Conservation (phyloP, 768 basidiomycete species). For the Sporobolomyces pararoseus region DNA sequence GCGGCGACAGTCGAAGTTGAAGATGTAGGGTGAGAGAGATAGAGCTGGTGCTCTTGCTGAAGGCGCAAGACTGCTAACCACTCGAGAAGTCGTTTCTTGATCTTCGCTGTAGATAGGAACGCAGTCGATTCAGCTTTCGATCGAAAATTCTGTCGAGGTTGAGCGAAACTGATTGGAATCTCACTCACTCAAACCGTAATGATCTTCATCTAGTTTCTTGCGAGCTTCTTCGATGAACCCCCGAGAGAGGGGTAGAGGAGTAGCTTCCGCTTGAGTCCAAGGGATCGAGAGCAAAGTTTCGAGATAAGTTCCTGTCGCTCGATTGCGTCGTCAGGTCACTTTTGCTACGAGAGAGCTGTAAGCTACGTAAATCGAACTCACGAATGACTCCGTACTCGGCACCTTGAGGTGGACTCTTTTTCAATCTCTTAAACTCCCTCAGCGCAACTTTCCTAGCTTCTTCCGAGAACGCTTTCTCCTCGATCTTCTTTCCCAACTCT, state of each 20-base stretch:
- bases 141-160: too few relatives aligned
- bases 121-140: too few relatives aligned
- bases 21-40: not conserved
- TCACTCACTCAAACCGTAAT: constrained; percentile 65
- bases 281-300: constrained; percentile 85
- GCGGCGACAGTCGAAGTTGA: constrained; percentile 26
- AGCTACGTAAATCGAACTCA: too few relatives aligned
- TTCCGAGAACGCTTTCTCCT: constrained; percentile 62
- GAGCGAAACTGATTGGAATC: too few relatives aligned
- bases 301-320: constrained; percentile 56
- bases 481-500: constrained; percentile 65
- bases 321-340: not conserved
- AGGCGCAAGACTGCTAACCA: constrained; percentile 81
- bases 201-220: constrained; percentile 77
- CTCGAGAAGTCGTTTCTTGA: constrained; percentile 86
- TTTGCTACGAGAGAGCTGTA: constrained; percentile 45
- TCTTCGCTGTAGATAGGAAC: constrained; percentile 57
- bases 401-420: constrained; percentile 81
- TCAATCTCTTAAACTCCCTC: constrained; percentile 76
- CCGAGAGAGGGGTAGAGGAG: constrained; percentile 48
- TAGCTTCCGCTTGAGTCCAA: constrained; percentile 56
- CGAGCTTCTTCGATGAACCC: constrained; percentile 56
- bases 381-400: constrained; percentile 83
- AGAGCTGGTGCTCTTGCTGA: constrained; percentile 44
- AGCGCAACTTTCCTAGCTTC: constrained; percentile 79